Conservation (phyloP, 1,284 basidiomycete genomes). For the Anthracocystis setariae region DNA sequence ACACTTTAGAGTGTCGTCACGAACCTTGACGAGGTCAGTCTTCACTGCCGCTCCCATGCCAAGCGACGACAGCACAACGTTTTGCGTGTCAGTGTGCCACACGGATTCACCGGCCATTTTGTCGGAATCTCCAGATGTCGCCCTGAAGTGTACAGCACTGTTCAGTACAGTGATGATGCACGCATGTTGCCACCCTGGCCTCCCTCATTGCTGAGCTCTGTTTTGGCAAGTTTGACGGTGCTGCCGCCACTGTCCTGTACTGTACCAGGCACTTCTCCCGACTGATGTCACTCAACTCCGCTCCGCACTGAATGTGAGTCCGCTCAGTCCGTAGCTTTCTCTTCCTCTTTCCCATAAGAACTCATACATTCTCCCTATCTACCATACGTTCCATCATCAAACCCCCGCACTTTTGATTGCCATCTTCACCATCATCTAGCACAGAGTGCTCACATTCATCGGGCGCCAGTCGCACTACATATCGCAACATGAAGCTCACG, state of each 20-base stretch:
- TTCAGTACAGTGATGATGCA: not conserved
- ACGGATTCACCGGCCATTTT: not conserved
- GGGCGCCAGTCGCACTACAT: not conserved
- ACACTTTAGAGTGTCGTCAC: not conserved
- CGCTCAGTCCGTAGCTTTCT: too few species aligned
- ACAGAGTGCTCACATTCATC: too few species aligned
- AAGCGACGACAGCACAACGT: not conserved
- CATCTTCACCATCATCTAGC: too few species aligned
- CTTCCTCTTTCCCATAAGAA: too few species aligned
- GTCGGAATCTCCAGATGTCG: too few species aligned
- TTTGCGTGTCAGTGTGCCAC: not conserved
- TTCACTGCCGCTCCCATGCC: not conserved
- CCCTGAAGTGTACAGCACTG: not conserved
- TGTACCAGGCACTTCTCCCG: not conserved
- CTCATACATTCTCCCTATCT: too few species aligned
- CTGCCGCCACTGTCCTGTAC: not conserved
- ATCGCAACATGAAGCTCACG: constrained; percentile 27
- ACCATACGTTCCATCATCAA: too few species aligned
- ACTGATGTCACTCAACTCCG: too few species aligned
- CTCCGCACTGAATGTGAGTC: too few species aligned
- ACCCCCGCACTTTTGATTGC: too few species aligned
- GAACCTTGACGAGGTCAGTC: not conserved
- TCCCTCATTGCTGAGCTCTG: too few species aligned
- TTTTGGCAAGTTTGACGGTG: not conserved
- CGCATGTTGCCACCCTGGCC: too few species aligned